phyloP scores from a whole-genome alignment of 2,329 filamentous ascomycete genomes.

The Penicillium brasilianum region DNA sequence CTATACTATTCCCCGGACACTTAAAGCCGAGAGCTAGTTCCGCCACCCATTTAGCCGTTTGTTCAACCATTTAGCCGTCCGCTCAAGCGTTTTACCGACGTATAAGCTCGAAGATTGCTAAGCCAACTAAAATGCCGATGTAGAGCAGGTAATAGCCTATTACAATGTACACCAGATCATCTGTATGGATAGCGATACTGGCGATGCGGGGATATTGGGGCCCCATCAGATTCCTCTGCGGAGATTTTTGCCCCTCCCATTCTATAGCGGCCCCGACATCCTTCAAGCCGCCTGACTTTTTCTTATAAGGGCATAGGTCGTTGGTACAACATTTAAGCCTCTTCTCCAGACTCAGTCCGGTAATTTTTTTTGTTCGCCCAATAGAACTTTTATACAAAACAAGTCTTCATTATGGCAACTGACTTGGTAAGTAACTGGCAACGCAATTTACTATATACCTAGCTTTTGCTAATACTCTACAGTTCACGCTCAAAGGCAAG shows the following conservation, averaged over 20 bases:
- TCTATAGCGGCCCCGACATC: not conserved
- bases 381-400: conserved; percentile 1
- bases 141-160: conserved; percentile 6
- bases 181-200: conserved; percentile 1
- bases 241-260: conserved; percentile 10
- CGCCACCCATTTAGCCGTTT: conserved; percentile 6
- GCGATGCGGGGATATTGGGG: conserved; percentile 6
- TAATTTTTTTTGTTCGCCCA: not conserved
- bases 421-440: conserved; percentile 6
- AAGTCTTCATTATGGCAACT: conserved; percentile 8
- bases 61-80: conserved; percentile 4
- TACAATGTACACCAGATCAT: not conserved
- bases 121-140: not conserved
- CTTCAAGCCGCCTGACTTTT: conserved; percentile 7
- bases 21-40: not conserved
- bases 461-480: conserved; percentile 13
- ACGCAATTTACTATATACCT: conserved; percentile 3
- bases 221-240: conserved; percentile 6
- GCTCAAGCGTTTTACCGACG: conserved; percentile 5
- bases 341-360: conserved; percentile 7
- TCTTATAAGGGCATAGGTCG: conserved; percentile 5
- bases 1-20: conserved; percentile 3
- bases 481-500: conserved; percentile 25
- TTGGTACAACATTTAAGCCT: conserved; percentile 2
- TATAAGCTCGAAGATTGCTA: conserved; percentile 3